Conservation (phyloP, 1,284 basidiomycete genomes). For the Coniferiporia weirii region DNA sequence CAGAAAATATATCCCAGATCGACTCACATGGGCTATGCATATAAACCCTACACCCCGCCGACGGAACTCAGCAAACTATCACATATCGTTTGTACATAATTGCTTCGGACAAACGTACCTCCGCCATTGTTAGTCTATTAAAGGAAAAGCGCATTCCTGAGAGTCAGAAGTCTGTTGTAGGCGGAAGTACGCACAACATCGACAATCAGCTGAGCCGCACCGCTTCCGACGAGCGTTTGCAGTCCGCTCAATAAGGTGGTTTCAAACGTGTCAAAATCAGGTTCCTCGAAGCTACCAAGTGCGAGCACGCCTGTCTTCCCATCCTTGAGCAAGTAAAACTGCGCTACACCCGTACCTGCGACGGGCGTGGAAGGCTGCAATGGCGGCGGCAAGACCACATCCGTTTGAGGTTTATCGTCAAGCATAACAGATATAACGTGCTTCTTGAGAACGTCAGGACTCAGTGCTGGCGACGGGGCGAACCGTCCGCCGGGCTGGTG, state of each 20-base stretch:
- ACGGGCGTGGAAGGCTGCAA: slow-evolving; percentile 39
- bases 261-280: slow-evolving; percentile 37
- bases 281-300: slow-evolving; percentile 53
- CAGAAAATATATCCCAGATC: background rate
- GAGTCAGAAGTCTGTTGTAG: background rate
- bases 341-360: slow-evolving; percentile 43
- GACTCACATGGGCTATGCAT: slow-evolving; percentile 52
- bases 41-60: slow-evolving; percentile 38
- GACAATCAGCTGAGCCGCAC: slow-evolving; percentile 50
- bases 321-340: slow-evolving; percentile 52
- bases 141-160: background rate
- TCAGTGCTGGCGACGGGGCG: slow-evolving; percentile 42
- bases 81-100: no score
- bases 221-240: slow-evolving; percentile 40
- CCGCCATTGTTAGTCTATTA: slow-evolving; percentile 55
- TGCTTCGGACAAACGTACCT: slow-evolving; percentile 27
- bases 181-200: slow-evolving; percentile 41
- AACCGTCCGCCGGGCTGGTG: slow-evolving; percentile 32
- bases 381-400: slow-evolving; percentile 45
- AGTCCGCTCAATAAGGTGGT: slow-evolving; percentile 44
- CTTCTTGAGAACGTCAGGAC: slow-evolving; percentile 32
- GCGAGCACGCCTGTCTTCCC: slow-evolving; percentile 53
- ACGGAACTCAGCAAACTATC: background rate
- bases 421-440: slow-evolving; percentile 46
- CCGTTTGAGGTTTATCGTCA: slow-evolving; percentile 40